phyloP scores from a whole-genome alignment of 2,329 filamentous ascomycete species.

The Talaromyces pinophilus region DNA sequence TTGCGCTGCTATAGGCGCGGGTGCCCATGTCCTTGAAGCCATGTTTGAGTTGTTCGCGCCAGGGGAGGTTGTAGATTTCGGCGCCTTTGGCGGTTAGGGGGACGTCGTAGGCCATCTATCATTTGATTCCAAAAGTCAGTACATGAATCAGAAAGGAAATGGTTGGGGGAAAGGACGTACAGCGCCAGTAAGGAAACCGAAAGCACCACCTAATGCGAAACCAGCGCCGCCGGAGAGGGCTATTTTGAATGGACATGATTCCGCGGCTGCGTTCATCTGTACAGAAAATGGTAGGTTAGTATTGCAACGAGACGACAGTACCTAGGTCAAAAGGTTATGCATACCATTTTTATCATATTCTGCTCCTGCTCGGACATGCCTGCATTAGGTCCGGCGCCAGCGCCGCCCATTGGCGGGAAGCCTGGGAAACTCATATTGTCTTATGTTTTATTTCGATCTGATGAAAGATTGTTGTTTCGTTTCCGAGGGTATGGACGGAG shows the following conservation, averaged over 20 bases:
- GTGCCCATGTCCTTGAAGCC: slow-evolving; percentile 95
- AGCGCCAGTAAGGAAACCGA: slow-evolving; percentile 97
- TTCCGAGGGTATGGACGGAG: background rate
- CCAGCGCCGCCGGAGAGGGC: slow-evolving; percentile 89
- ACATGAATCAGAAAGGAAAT: background rate
- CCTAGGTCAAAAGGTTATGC: background rate
- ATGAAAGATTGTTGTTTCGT: background rate
- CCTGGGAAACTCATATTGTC: slow-evolving; percentile 40
- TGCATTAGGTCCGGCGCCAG: slow-evolving; percentile 31
- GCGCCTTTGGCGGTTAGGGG: slow-evolving; percentile 66
- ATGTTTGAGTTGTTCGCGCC: slow-evolving; percentile 76
- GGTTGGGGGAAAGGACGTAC: slow-evolving; percentile 55
- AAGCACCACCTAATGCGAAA: slow-evolving; percentile 88
- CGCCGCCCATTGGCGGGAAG: slow-evolving; percentile 34
- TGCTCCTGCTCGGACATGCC: slow-evolving; percentile 50
- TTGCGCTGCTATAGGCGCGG: slow-evolving; percentile 78
- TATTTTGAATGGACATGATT: slow-evolving; percentile 87
- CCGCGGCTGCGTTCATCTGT: slow-evolving; percentile 82
- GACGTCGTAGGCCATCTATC: slow-evolving; percentile 96
- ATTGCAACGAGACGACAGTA: slow-evolving; percentile 3
- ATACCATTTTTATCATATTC: slow-evolving; percentile 51
- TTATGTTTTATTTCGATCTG: background rate
- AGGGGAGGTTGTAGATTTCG: slow-evolving; percentile 66
- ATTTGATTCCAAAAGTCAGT: background rate
- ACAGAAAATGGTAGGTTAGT: background rate